Evolutionary conservation across 495 filamentous ascomycete species (phyloP).

Genomic region (Sabuloglossum arenarium): DNA sequence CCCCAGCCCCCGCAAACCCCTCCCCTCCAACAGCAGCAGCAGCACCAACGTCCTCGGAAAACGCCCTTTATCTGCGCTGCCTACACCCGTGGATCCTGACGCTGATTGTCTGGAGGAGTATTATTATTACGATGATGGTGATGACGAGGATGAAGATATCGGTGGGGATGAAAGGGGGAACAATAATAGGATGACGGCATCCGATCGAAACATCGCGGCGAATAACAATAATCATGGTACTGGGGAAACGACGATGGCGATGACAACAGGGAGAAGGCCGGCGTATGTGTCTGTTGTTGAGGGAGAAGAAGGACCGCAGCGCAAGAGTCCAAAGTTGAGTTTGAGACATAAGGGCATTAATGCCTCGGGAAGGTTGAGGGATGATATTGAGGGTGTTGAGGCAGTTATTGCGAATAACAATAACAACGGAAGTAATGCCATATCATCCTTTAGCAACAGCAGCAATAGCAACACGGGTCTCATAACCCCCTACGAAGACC

Average conservation of each 20-base stretch:
- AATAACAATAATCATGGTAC: too few relatives aligned
- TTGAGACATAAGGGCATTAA: background rate
- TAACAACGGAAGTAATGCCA: too few relatives aligned
- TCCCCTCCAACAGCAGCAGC: too few relatives aligned
- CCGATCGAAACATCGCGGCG: background rate
- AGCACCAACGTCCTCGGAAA: background rate
- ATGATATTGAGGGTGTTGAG: background rate
- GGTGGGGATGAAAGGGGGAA: too few relatives aligned
- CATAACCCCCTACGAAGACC: too few relatives aligned
- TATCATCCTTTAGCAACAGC: too few relatives aligned
- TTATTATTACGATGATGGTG: background rate
- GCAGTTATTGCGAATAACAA: too few relatives aligned
- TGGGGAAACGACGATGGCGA: too few relatives aligned
- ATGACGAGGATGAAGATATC: background rate
- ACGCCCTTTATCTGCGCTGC: background rate
- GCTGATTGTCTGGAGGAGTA: background rate
- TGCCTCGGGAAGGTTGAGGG: background rate
- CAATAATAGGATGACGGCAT: background rate
- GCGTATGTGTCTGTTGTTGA: background rate
- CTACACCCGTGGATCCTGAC: background rate
- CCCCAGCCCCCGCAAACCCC: background rate
- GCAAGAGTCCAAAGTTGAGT: background rate
- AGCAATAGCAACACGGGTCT: too few relatives aligned
- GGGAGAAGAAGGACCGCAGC: background rate
- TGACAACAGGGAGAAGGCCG: too few relatives aligned